Percentiles rank a stretch among this genome's conserved stretches.
Conservation (phyloP, 495 filamentous ascomycete species). For the Neurospora sp. region DNA sequence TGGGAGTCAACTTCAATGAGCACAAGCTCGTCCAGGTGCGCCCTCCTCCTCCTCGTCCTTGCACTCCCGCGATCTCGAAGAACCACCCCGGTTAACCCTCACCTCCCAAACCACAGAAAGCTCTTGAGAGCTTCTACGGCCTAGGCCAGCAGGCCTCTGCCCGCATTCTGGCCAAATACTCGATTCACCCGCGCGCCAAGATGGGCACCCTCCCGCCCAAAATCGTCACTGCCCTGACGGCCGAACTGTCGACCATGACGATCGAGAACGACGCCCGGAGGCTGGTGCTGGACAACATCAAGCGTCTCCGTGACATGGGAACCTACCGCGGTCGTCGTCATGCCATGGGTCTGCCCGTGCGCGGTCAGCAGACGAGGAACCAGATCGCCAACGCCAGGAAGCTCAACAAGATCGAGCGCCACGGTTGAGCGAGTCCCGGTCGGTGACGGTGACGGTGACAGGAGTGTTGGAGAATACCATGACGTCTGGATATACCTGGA, state of each 20-base stretch:
- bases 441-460: neutral
- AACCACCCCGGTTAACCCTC: neutral
- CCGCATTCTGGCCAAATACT: conserved; percentile 73
- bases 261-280: conserved; percentile 82
- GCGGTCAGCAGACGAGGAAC: conserved; percentile 77
- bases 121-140: conserved; percentile 82
- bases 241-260: conserved; percentile 80
- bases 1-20: conserved; percentile 79
- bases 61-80: neutral
- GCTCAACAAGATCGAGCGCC: conserved; percentile 70
- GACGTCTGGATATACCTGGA: neutral
- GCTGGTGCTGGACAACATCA: conserved; percentile 72
- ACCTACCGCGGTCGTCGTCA: conserved; percentile 83
- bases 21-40: conserved; percentile 67
- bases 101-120: conserved; percentile 46
- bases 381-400: conserved; percentile 72
- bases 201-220: conserved; percentile 60
- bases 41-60: conserved; percentile 5
- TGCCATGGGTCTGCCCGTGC: conserved; percentile 76
- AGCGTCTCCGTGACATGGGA: conserved; percentile 79
- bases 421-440: conserved; percentile 28
- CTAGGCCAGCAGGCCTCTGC: conserved; percentile 61
- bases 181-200: conserved; percentile 72
- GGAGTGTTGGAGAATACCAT: neutral
- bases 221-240: conserved; percentile 67